A percentile compares a stretch with the other conserved stretches of the same genome.
These are phyloP conservation scores for Mycosarcoma mackinlayi DNA, from an alignment of 1,284 basidiomycete species.

Conservation along the genomic window DNA sequence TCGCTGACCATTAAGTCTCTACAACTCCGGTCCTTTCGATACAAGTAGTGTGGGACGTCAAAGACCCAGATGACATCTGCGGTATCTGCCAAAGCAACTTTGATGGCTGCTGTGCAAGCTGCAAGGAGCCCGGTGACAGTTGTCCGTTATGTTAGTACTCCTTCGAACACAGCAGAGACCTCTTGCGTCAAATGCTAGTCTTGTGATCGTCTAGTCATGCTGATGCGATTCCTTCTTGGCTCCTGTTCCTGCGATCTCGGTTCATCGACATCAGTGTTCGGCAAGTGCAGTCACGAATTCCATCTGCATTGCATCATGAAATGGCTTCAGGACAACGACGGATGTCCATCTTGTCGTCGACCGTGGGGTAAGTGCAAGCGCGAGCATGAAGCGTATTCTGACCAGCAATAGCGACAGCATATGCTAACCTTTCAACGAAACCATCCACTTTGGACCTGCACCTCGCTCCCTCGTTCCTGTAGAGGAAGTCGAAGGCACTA, in stretches of 20 bases:
- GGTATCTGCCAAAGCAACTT: slow-evolving; percentile 68
- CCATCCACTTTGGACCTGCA: too few relatives aligned
- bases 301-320: slow-evolving; percentile 67
- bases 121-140: slow-evolving; percentile 64
- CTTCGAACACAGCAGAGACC: neutral
- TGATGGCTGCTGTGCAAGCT: slow-evolving; percentile 65
- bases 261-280: slow-evolving; percentile 53
- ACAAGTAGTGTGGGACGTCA: slow-evolving; percentile 63
- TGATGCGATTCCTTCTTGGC: neutral
- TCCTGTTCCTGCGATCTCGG: neutral
- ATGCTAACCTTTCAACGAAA: neutral
- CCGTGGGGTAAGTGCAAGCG: slow-evolving; percentile 52
- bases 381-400: too few relatives aligned
- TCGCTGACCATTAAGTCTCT: neutral
- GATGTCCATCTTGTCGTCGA: slow-evolving; percentile 53
- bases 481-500: slow-evolving; percentile 52
- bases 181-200: too few relatives aligned
- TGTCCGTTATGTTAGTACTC: slow-evolving; percentile 58
- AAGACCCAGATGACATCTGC: slow-evolving; percentile 67
- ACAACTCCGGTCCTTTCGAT: neutral
- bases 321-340: slow-evolving; percentile 63
- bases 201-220: too few relatives aligned
- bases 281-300: slow-evolving; percentile 67
- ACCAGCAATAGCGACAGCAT: neutral
- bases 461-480: neutral